phyloP scores from a whole-genome alignment of 75 land plant genomes.

The Sequoia sempervirens region DNA sequence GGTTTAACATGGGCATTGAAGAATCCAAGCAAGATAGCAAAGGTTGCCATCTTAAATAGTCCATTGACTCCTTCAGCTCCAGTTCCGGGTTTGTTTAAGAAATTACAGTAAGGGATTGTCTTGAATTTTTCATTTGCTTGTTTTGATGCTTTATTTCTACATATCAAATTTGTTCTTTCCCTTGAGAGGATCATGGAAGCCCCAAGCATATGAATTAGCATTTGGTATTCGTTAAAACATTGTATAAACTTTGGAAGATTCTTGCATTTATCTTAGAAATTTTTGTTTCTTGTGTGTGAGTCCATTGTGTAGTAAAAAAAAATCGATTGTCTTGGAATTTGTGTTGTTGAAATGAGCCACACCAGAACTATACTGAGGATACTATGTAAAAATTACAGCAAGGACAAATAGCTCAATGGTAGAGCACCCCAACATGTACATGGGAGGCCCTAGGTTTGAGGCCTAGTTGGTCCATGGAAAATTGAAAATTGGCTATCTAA shows the following conservation, averaged over 20 bases:
- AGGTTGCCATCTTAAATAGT: slow-evolving; percentile 71
- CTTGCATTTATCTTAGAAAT: background rate
- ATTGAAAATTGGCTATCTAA: too few species aligned
- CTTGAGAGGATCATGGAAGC: background rate
- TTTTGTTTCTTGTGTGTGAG: background rate
- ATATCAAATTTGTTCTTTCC: background rate
- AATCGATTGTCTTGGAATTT: background rate
- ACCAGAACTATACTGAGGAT: too few species aligned
- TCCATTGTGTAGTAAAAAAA: background rate
- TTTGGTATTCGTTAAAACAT: background rate
- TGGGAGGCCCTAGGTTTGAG: too few species aligned
- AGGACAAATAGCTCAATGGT: too few species aligned
- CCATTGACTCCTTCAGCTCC: slow-evolving; percentile 85
- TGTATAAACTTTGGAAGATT: background rate
- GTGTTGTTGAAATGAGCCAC: too few species aligned
- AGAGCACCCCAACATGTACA: too few species aligned
- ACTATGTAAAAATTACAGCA: too few species aligned
- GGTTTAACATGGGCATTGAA: slow-evolving; percentile 97
- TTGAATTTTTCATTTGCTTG: slow-evolving; percentile 6
- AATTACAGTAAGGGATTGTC: slow-evolving; percentile 49
- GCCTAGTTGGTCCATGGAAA: too few species aligned
- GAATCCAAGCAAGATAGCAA: slow-evolving; percentile 65
- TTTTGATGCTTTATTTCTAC: background rate
- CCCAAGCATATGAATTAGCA: background rate
- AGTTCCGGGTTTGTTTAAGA: slow-evolving; percentile 71